Base-by-base conservation (phyloP, 345 rosid genomes). In the Populus ilicifolia region DNA sequence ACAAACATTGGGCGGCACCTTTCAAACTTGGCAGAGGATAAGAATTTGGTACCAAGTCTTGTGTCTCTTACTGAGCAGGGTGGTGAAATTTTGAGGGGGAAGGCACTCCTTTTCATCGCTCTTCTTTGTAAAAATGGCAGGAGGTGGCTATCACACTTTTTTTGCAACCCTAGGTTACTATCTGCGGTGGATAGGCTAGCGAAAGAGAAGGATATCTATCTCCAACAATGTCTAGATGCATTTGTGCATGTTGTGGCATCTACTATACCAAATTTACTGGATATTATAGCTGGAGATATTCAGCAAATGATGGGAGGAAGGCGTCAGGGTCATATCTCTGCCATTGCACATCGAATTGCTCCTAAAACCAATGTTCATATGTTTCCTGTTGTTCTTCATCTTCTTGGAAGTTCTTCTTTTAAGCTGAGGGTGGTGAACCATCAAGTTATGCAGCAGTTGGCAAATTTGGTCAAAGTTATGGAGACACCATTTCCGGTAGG, bases 401-500 rank as follows among this genome's bases (percentile, higher is more conserved):
- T 96, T 77, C 98, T 93, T 27, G 93, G 92, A 62, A 93, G 93
- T 83, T 87, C 90, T 43, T 85, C 88, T 75, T 92, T 96, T 80
- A 96, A 88, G 84, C 90, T 83, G 85, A 93, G 82, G 84, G 87
- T 92, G 85, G 91, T 88, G 74, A 92, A 81, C 80, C 80, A 64
- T 67, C 94, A 87, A 76, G 91, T 92, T 79, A 85, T 89, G 71
- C 88, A 85, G 85, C 98, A 93, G 83, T 75, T 96, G 83, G 94
- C 96, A 76, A 96, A 91, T 86, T 91, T 93, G 72, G 74, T 90
- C 79, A 91, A 88, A 82, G 85, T 88, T 78, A 84, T 88, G 75
- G 99, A 93, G 83, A 89, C 92, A 20, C 91, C 98, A 71, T 96
- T 96, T 83, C 99, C 87, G 87, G 99, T 93, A 56, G 70, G 89